A percentile compares a stretch with the other conserved stretches of the same genome.
These are phyloP conservation scores for Lophiostoma macrostomum DNA, from an alignment of 495 filamentous ascomycete genomes.

Conservation along the genomic window DNA sequence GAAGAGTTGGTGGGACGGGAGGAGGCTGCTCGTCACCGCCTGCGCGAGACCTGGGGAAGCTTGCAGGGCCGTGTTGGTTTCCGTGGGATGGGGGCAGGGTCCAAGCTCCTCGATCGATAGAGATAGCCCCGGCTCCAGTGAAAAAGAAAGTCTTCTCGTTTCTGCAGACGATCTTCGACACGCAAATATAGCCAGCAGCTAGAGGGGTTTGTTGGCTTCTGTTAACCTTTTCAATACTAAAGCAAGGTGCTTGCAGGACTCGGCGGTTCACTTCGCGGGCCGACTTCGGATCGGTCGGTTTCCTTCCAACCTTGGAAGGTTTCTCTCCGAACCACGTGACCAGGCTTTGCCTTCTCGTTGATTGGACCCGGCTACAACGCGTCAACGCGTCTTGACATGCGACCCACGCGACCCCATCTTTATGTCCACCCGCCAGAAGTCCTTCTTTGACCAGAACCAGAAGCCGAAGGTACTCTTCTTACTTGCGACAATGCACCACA, in stretches of 20 bases:
- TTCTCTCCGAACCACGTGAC: too few relatives aligned
- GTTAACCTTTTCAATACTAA: too few relatives aligned
- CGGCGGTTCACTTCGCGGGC: too few relatives aligned
- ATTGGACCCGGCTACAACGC: too few relatives aligned
- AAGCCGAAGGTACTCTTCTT: conserved; percentile 29
- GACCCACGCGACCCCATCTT: conserved; percentile 2
- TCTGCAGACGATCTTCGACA: too few relatives aligned
- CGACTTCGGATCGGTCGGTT: too few relatives aligned
- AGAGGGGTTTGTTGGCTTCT: too few relatives aligned
- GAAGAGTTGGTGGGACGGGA: conserved; percentile 1
- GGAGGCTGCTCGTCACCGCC: not conserved
- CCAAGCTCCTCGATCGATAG: conserved; percentile 17
- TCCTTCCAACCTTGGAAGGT: too few relatives aligned
- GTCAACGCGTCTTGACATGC: not conserved
- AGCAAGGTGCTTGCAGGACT: too few relatives aligned
- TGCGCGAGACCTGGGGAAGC: conserved; percentile 15
- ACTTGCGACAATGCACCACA: not conserved
- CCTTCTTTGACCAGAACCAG: conserved; percentile 47
- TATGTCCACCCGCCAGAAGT: conserved; percentile 47
- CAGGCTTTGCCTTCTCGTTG: not conserved
- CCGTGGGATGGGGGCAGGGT: conserved; percentile 14
- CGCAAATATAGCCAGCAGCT: too few relatives aligned
- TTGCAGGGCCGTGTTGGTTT: not conserved
- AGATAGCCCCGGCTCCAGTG: not conserved
- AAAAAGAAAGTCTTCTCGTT: too few relatives aligned